Evolutionary conservation across 1,139 yeast species (phyloP).

Genomic region (Kodamaea derodonti): DNA sequence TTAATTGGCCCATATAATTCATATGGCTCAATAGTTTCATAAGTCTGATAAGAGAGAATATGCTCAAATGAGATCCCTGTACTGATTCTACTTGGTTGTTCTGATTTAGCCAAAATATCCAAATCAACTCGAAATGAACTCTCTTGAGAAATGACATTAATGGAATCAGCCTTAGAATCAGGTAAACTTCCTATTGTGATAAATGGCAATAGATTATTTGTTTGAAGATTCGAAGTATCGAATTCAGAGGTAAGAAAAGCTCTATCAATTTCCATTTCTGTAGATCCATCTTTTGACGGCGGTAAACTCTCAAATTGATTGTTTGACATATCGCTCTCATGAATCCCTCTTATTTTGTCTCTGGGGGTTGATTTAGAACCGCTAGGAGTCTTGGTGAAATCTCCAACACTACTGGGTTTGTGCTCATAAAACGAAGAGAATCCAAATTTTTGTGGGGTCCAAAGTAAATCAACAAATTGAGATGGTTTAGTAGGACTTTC

Average conservation of each 20-base stretch:
- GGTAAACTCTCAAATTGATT: too few relatives aligned
- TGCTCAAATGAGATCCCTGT: too few relatives aligned
- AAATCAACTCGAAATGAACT: background rate
- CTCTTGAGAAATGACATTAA: background rate
- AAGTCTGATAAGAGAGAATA: too few relatives aligned
- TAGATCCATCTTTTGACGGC: conserved; percentile 9
- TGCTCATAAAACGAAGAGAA: background rate
- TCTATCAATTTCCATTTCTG: conserved; percentile 17
- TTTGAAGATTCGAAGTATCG: background rate
- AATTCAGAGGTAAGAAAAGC: conserved; percentile 17
- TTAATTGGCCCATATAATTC: too few relatives aligned
- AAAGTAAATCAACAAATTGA: background rate
- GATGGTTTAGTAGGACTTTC: background rate
- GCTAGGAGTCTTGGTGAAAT: too few relatives aligned
- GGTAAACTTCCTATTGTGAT: background rate
- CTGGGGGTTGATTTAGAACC: too few relatives aligned
- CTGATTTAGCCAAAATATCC: background rate
- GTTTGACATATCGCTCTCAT: too few relatives aligned
- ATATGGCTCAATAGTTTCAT: too few relatives aligned
- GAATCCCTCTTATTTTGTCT: too few relatives aligned
- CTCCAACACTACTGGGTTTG: conserved; percentile 1
- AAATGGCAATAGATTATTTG: too few relatives aligned
- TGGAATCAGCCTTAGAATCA: background rate
- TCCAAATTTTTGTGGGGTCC: background rate
- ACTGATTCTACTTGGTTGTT: too few relatives aligned